Percentiles rank a stretch among this genome's conserved stretches.
Evolutionary conservation across 768 basidiomycete genomes (phyloP).

Genomic region (Phaeotremella fagi): DNA sequence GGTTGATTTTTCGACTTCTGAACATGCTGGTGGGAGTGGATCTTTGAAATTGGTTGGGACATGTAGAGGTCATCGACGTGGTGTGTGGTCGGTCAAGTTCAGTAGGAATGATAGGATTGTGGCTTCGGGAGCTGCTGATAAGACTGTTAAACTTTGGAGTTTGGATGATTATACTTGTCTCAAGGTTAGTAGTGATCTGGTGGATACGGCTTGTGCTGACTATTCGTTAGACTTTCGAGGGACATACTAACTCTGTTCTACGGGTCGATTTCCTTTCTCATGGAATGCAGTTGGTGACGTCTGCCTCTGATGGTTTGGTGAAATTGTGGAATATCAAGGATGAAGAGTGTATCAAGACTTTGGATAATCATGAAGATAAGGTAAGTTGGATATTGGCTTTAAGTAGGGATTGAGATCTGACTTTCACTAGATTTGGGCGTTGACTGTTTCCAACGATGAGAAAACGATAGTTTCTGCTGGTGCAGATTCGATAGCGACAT

Average conservation of each 20-base stretch:
- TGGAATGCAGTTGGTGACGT: conserved; percentile 79
- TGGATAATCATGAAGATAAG: conserved; percentile 98
- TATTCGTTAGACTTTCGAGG: conserved; percentile 77
- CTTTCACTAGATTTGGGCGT: conserved; percentile 81
- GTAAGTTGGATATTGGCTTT: conserved; percentile 52
- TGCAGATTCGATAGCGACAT: conserved; percentile 90
- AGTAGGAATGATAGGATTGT: conserved; percentile 74
- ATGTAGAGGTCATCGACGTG: conserved; percentile 93
- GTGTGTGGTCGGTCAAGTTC: conserved; percentile 92
- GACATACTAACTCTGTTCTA: conserved; percentile 94
- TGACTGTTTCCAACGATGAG: conserved; percentile 76
- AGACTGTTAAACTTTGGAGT: conserved; percentile 90
- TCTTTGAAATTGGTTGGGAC: conserved; percentile 73
- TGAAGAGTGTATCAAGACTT: conserved; percentile 77
- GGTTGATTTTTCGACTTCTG: conserved; percentile 56
- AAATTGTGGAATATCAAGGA: conserved; percentile 90
- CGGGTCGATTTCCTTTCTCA: conserved; percentile 81
- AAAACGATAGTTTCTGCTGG: conserved; percentile 83
- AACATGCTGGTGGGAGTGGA: conserved; percentile 57
- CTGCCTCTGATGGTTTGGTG: conserved; percentile 89
- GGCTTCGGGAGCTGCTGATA: conserved; percentile 92
- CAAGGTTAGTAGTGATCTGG: conserved; percentile 48
- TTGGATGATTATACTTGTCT: conserved; percentile 88
- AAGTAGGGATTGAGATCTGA: background rate
- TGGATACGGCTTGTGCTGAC: background rate